Percentiles rank a stretch among this genome's conserved stretches.
Conservation (phyloP, 345 rosid genomes). For the Euphorbia lathyris region DNA sequence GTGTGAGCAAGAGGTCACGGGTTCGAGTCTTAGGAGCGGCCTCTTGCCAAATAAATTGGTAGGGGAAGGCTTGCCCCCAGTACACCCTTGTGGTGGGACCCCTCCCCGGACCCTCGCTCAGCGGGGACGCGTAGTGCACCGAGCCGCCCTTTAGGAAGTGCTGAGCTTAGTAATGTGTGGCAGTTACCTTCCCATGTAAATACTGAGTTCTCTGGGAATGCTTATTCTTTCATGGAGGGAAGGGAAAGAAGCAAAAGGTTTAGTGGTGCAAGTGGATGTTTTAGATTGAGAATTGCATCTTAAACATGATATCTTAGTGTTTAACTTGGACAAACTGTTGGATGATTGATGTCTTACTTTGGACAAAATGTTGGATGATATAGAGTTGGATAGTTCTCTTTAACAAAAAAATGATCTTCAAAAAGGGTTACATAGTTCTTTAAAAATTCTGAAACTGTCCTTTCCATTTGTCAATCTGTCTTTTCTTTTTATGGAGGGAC, state of each 20-base stretch:
- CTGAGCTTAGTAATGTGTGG: background rate
- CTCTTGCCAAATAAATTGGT: no score
- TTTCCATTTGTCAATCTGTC: conserved; percentile 1
- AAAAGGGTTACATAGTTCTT: background rate
- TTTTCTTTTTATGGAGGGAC: background rate
- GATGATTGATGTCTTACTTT: background rate
- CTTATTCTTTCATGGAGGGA: background rate
- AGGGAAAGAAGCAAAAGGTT: background rate
- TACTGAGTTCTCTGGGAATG: background rate
- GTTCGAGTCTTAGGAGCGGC: no score
- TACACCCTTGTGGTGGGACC: no score
- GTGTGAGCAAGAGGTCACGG: no score
- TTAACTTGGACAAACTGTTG: background rate
- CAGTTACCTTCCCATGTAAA: background rate
- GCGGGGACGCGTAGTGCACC: no score
- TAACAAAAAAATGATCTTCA: background rate
- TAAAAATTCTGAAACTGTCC: background rate
- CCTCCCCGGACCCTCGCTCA: no score
- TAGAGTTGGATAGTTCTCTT: background rate
- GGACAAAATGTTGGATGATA: background rate
- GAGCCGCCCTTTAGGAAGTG: background rate
- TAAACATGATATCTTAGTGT: background rate
- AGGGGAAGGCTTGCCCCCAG: no score
- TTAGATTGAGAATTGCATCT: background rate
- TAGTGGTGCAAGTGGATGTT: background rate